Evolutionary conservation across 1,284 basidiomycete species (phyloP), one percentile per base, ranked within the genome.

Genomic region (Acaromyces ingoldii): DNA sequence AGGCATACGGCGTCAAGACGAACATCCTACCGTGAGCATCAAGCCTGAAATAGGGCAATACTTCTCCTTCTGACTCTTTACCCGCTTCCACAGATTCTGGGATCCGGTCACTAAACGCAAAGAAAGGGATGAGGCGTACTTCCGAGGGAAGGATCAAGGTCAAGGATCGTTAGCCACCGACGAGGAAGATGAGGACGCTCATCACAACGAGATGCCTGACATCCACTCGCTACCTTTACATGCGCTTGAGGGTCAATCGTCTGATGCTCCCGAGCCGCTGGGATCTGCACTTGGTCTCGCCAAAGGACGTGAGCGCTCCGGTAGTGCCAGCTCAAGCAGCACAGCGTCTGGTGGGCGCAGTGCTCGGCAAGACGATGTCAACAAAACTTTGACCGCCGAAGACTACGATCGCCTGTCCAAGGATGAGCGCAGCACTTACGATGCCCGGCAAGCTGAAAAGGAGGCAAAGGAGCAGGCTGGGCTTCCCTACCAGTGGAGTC

Each of bases 401-500:
- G 19, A 49, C 19, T 49, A 49, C 36, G 48, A 49, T 19, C 28
- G 24, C 19, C 33, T 49, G 24, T 40, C 37, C 11, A 17, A 13
- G 9, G 9, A 10, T 4, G 48, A 68, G 49, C 58, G 70, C 34
- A 50, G 62, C 38, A 57, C 65, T 31, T 55, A 69, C 21, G 71
- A 74, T 30, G 58, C 60, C 13, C 55, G 54, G 6, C 24, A 26
- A 42, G 48, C 48, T 7, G 36, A 4, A 6, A 13, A 15, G 17
- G 33, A 49, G 25, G 29, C 19, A 7, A 17, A 5, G 64, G 68
- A 70, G 49, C 70, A 72, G 44, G 44, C 38, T 48, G 60, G 84
- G 13, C 80, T 99, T 53, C 95, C 95, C 1, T 98, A 96, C 77
- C 80, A 77, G 46, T 99, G 95, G 95, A 84, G 79, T 41, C 95